Evolutionary conservation across 2,329 filamentous ascomycete species (phyloP).

Genomic region (Coniosporium tulheliwenetii): DNA sequence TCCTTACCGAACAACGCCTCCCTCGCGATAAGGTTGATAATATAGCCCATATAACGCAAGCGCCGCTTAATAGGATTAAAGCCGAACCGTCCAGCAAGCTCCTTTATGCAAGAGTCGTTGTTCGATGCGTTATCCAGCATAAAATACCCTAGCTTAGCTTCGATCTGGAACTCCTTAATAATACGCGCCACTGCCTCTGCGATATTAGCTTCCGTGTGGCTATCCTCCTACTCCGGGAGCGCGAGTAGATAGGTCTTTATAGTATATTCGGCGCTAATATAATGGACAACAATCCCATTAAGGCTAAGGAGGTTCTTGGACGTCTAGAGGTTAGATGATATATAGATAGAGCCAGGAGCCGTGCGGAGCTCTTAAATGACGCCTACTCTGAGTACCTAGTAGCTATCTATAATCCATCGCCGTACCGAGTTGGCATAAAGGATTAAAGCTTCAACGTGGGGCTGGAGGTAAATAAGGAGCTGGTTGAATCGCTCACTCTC

Average conservation of each 20-base stretch:
- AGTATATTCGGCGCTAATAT: slow-evolving; percentile 3
- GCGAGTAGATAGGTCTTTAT: slow-evolving; percentile 3
- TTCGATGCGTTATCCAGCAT: slow-evolving; percentile 7
- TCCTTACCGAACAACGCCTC: slow-evolving; percentile 4
- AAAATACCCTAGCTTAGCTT: no score
- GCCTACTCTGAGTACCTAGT: not conserved
- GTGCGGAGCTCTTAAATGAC: not conserved
- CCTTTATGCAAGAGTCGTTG: slow-evolving; percentile 3
- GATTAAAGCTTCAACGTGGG: not conserved
- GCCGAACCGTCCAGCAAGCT: slow-evolving; percentile 3
- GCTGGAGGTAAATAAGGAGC: not conserved
- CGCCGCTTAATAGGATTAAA: slow-evolving; percentile 1
- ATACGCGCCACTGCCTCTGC: slow-evolving; percentile 1
- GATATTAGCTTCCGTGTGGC: slow-evolving; percentile 2
- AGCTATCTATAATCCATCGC: not conserved
- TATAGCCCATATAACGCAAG: slow-evolving; percentile 4
- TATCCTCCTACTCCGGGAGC: slow-evolving; percentile 4
- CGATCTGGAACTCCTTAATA: no score
- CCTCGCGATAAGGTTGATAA: no score
- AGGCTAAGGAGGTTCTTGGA: slow-evolving; percentile 5
- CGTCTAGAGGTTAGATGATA: slow-evolving; percentile 9
- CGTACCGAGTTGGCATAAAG: not conserved
- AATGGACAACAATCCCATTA: no score
- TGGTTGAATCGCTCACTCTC: not conserved
- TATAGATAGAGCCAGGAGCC: not conserved